These are phyloP conservation scores for Diplodia corticola DNA, from an alignment of 2,329 filamentous ascomycete species.

Conservation along the genomic window DNA sequence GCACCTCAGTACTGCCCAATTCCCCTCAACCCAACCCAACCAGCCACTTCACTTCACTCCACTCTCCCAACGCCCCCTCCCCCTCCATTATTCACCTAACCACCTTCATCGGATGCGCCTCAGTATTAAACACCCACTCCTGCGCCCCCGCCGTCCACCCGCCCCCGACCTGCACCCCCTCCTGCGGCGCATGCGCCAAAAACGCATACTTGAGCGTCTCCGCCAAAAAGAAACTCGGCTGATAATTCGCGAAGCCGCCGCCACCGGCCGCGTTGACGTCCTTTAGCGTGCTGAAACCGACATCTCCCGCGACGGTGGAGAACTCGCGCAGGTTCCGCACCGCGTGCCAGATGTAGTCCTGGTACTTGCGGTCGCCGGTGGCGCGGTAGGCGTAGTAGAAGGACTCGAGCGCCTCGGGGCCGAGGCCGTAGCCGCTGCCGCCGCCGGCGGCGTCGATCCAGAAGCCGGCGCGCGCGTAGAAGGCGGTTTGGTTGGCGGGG, in stretches of 20 bases:
- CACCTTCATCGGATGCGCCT: constrained; percentile 62
- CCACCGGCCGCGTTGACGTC: constrained; percentile 67
- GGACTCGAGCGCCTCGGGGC: constrained; percentile 80
- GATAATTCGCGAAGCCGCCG: constrained; percentile 65
- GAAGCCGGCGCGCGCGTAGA: constrained; percentile 70
- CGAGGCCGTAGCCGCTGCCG: constrained; percentile 64
- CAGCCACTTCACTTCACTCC: too few species aligned
- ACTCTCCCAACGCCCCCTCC: too few species aligned
- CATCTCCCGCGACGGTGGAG: constrained; percentile 58
- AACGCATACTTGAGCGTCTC: constrained; percentile 86
- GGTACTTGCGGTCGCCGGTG: constrained; percentile 73
- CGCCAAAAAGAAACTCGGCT: constrained; percentile 87
- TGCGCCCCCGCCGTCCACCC: constrained; percentile 45
- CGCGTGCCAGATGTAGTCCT: constrained; percentile 80
- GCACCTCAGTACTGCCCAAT: neutral
- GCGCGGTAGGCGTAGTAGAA: constrained; percentile 85
- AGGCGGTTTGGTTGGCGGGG: constrained; percentile 41
- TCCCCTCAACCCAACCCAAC: neutral
- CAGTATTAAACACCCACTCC: constrained; percentile 64
- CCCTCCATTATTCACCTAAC: neutral
- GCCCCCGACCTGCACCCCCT: constrained; percentile 50
- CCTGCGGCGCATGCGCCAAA: constrained; percentile 61
- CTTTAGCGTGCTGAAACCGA: constrained; percentile 65
- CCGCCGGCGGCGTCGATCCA: constrained; percentile 66
- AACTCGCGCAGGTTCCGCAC: constrained; percentile 68